A percentile compares a stretch with the other conserved stretches of the same genome.
Evolutionary conservation across 192 early-diverging fungal species (phyloP).

Genomic region (Mortierella antarctica): DNA sequence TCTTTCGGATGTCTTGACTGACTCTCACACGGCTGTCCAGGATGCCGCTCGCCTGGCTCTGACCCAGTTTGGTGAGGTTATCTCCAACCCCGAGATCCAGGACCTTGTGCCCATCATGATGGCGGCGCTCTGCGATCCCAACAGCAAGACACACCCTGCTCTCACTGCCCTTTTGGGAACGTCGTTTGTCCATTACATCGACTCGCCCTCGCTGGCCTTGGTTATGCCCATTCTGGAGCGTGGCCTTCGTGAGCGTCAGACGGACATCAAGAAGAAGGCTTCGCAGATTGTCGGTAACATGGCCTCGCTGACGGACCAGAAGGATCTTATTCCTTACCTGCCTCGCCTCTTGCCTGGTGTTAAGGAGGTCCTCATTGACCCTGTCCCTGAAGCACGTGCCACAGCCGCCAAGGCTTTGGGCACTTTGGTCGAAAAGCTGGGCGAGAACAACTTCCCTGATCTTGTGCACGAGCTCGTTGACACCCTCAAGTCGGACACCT

Average conservation of each 20-base stretch:
- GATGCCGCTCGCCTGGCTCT: constrained; percentile 87
- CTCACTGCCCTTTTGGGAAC: constrained; percentile 90
- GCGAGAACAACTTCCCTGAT: constrained; percentile 93
- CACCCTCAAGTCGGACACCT: constrained; percentile 90
- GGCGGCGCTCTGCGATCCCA: constrained; percentile 89
- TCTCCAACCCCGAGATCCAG: constrained; percentile 98
- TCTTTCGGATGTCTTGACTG: constrained; percentile 91
- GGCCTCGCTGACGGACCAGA: constrained; percentile 92
- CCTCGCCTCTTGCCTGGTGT: constrained; percentile 84
- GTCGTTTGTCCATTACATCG: constrained; percentile 98
- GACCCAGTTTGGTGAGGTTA: constrained; percentile 91
- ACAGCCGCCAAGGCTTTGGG: constrained; percentile 95
- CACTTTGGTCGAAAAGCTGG: constrained; percentile 89
- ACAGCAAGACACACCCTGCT: constrained; percentile 84
- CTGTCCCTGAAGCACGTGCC: constrained; percentile 95
- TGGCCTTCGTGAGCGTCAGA: constrained; percentile 88
- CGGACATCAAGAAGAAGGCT: constrained; percentile 93
- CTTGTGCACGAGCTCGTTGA: constrained; percentile 87
- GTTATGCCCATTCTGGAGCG: constrained; percentile 95
- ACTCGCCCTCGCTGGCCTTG: constrained; percentile 94
- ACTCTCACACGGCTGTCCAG: constrained; percentile 93
- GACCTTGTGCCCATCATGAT: constrained; percentile 88
- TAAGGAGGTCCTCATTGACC: constrained; percentile 92
- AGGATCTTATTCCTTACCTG: constrained; percentile 94
- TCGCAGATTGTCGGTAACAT: constrained; percentile 99